Base-by-base conservation (phyloP, 495 filamentous ascomycete species). In the Aspergillus biplanus region DNA sequence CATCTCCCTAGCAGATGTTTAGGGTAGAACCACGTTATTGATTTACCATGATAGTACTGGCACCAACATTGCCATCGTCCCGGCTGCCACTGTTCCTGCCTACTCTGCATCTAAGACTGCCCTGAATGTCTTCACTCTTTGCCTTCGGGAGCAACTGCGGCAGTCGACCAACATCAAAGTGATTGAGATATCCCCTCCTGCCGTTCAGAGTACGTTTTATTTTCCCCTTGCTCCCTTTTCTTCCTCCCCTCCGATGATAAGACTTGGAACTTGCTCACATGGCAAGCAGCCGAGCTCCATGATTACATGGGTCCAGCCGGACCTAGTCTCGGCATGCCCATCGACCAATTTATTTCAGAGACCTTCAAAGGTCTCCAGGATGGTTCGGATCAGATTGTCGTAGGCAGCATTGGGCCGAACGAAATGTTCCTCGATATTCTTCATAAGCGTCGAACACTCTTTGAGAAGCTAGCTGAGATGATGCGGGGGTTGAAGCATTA, bases 101-200 rank as follows among this genome's bases (percentile, higher is more conserved):
- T 83, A 83, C 64, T 79, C 68, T 1, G 75, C 77, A 0, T 76
- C 76, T 12, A 81, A 80, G 61, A 75, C 80, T 0, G 82, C 80
- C 2, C 65, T 85, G 42, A 78, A 78, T 47, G 65, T 69, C 3
- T 85, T 80, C 66, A 61, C 74, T 15, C 80, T 89, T 55, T 80
- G 77, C 15, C 74, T 92, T 12, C 83, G 88, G 0, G 79, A 84
- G 44, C 86, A 90, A 73, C 72, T 92, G 0, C 69, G 71, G 47
- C 67, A 74, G 0, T 76, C 76, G 0, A 77, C 76, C 12, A 73
- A 79, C 48, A 73, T 90, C 27, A 81, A 80, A 44, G 79, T 91
- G 4, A 74, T 91, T 33, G 89, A 92, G 73, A 70, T 90, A 13
- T 77, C 87, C 49, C 88, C 88, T 6, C 88, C 89, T 5, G 81